These are phyloP conservation scores for Combretum micranthum DNA, from an alignment of 345 rosid species.

Conservation along the genomic window DNA sequence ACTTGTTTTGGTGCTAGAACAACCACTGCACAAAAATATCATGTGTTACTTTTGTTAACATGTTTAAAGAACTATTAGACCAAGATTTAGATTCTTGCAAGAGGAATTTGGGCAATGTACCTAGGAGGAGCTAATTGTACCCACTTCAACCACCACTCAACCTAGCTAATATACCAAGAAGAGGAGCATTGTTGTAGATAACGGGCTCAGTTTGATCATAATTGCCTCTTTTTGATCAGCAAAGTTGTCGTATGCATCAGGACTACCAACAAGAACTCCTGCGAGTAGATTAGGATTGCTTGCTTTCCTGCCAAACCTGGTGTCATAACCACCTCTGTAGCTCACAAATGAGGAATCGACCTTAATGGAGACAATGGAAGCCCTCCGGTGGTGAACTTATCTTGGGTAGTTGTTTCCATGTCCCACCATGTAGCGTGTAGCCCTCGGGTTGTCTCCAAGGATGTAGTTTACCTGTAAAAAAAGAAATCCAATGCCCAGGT, in stretches of 20 bases:
- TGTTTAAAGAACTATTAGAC: too few species aligned
- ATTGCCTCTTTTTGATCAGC: conserved; percentile 88
- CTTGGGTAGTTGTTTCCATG: conserved; percentile 89
- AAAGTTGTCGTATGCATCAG: conserved; percentile 91
- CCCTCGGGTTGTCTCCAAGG: conserved; percentile 96
- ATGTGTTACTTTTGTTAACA: background rate
- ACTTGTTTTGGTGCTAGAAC: conserved; percentile 42
- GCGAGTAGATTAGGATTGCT: conserved; percentile 80
- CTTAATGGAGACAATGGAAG: conserved; percentile 84
- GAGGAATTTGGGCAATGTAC: conserved; percentile 21
- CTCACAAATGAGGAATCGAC: conserved; percentile 53
- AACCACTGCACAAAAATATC: conserved; percentile 27
- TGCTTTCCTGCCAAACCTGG: conserved; percentile 69
- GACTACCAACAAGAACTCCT: conserved; percentile 94
- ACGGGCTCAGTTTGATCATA: conserved; percentile 99
- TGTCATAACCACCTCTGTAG: conserved; percentile 92
- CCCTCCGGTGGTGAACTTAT: conserved; percentile 85
- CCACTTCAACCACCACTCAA: conserved; percentile 56
- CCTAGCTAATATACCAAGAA: conserved; percentile 86
- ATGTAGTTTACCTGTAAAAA: conserved; percentile 68
- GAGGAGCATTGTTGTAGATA: conserved; percentile 94
- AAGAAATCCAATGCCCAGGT: background rate
- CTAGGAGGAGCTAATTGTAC: conserved; percentile 87
- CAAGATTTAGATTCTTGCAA: too few species aligned
- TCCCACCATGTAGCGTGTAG: conserved; percentile 95